Percentiles rank a stretch among this genome's conserved stretches.
These are phyloP conservation scores for Lactuca saligna DNA, from an alignment of 129 eudicot species.

Conservation along the genomic window DNA sequence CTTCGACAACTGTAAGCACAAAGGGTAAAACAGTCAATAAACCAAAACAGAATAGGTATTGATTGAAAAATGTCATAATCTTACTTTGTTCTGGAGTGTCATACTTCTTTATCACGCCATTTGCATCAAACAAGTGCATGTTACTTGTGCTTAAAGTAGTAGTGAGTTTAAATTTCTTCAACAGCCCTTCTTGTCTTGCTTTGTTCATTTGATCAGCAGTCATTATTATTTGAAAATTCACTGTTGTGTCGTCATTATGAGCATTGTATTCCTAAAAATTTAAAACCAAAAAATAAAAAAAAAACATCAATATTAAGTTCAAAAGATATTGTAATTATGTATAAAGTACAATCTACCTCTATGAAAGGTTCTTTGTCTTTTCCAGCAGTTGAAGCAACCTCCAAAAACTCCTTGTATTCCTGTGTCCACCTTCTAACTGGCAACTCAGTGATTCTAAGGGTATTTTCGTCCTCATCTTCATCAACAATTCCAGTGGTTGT, in stretches of 20 bases:
- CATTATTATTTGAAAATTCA: slow-evolving; percentile 53
- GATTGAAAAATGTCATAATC: too few species aligned
- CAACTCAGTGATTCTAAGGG: slow-evolving; percentile 64
- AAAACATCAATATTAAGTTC: too few species aligned
- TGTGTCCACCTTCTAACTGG: slow-evolving; percentile 87
- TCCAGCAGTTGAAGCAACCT: slow-evolving; percentile 44
- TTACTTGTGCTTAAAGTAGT: slow-evolving; percentile 74
- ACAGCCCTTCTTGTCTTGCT: slow-evolving; percentile 81
- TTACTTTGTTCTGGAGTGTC: not conserved
- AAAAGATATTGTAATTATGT: too few species aligned
- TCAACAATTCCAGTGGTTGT: slow-evolving; percentile 61
- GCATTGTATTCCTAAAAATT: slow-evolving; percentile 58
- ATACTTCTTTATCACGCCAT: slow-evolving; percentile 67
- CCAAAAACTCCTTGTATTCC: slow-evolving; percentile 87
- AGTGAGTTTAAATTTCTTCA: slow-evolving; percentile 75
- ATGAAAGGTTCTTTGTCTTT: slow-evolving; percentile 74
- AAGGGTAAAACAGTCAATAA: not conserved
- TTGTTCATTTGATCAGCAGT: slow-evolving; percentile 45
- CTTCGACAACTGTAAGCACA: slow-evolving; percentile 71
- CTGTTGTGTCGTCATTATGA: slow-evolving; percentile 57
- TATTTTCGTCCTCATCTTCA: slow-evolving; percentile 53
- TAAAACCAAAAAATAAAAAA: too few species aligned
- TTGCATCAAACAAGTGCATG: slow-evolving; percentile 88
- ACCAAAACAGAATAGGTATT: not conserved
- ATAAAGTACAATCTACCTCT: slow-evolving; percentile 36